These are phyloP conservation scores for Sordaria brevicollis DNA, from an alignment of 495 filamentous ascomycete genomes.

Conservation along the genomic window DNA sequence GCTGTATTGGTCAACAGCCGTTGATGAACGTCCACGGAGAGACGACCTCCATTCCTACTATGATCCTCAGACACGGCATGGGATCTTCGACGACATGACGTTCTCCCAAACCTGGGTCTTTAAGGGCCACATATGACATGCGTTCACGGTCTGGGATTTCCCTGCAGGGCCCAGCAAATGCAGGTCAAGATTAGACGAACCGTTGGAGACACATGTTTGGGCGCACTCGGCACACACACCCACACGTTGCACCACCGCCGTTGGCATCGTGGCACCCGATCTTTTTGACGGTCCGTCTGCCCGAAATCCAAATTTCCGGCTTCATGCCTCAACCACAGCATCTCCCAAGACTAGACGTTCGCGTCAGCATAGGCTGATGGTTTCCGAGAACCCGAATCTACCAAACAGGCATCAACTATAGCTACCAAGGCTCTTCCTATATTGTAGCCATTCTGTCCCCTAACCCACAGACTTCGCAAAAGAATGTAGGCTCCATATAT, in stretches of 20 bases:
- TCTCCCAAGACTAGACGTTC: too few species aligned
- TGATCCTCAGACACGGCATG: too few species aligned
- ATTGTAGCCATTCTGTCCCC: too few species aligned
- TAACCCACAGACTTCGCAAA: too few species aligned
- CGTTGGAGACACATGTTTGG: not conserved
- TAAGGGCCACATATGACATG: not conserved
- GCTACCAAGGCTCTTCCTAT: too few species aligned
- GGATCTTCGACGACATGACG: not conserved
- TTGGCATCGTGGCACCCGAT: not conserved
- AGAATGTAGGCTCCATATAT: too few species aligned
- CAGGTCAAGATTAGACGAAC: not conserved
- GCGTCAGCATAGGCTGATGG: too few species aligned
- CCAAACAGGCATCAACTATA: too few species aligned
- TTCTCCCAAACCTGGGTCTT: not conserved
- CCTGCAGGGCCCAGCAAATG: not conserved
- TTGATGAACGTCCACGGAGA: not conserved
- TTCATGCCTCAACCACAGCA: not conserved
- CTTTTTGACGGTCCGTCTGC: not conserved
- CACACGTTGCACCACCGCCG: not conserved
- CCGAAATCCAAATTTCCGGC: not conserved
- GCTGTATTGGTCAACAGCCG: not conserved
- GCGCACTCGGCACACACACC: not conserved
- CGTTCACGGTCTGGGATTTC: not conserved
- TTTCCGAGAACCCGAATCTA: too few species aligned
- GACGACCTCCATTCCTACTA: not conserved